phyloP scores from a whole-genome alignment of 1,284 basidiomycete genomes.

The Rhizopogon parksii region DNA sequence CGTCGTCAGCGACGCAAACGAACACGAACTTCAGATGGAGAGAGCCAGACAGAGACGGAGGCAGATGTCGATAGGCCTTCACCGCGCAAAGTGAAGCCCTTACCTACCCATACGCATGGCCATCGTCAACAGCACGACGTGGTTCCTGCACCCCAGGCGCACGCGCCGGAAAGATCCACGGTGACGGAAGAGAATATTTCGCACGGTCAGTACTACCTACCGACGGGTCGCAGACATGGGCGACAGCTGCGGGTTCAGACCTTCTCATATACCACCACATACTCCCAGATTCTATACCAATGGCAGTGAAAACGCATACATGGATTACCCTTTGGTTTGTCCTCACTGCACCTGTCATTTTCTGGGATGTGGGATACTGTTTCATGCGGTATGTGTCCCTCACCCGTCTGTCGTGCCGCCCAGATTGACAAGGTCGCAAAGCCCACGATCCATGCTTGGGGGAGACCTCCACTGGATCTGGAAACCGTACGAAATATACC shows the following conservation, averaged over 20 bases:
- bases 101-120: background rate
- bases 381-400: constrained; percentile 48
- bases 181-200: background rate
- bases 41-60: constrained; percentile 1
- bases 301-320: constrained; percentile 44
- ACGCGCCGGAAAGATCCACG: background rate
- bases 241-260: background rate
- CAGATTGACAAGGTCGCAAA: constrained; percentile 13
- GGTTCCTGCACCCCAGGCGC: background rate
- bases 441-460: constrained; percentile 62
- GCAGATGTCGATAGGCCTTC: background rate
- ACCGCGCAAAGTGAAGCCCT: background rate
- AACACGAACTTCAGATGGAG: constrained; percentile 4
- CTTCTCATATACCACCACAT: constrained; percentile 5
- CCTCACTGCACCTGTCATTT: constrained; percentile 47
- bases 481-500: constrained; percentile 75
- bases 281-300: constrained; percentile 17
- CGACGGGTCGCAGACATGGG: background rate
- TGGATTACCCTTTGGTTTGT: constrained; percentile 72
- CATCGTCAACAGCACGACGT: constrained; percentile 1
- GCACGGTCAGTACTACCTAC: constrained; percentile 2
- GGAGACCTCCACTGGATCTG: constrained; percentile 88
- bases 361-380: constrained; percentile 70
- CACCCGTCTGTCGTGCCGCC: background rate
- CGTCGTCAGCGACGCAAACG: constrained; percentile 1